phyloP scores from a whole-genome alignment of 2,329 filamentous ascomycete genomes.

The Fusarium scirpi region DNA sequence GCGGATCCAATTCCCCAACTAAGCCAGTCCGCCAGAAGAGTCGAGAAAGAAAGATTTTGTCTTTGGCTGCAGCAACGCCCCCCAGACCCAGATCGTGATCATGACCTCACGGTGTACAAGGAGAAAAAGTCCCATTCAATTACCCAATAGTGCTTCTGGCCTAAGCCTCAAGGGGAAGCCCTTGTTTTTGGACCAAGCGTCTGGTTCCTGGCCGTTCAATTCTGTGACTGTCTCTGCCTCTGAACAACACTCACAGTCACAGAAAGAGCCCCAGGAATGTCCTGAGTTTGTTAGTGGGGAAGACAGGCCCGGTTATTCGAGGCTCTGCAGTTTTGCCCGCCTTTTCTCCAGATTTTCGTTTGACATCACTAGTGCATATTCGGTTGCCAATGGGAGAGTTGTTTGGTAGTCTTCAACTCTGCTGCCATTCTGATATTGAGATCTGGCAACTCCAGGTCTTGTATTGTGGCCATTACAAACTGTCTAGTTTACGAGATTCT shows the following conservation, averaged over 20 bases:
- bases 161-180: conserved; percentile 50
- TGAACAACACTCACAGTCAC: neutral
- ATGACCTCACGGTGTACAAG: conserved; percentile 48
- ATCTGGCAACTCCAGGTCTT: conserved; percentile 4
- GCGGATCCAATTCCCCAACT: conserved; percentile 33
- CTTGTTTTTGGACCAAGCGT: conserved; percentile 42
- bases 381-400: conserved; percentile 26
- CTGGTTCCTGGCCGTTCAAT: conserved; percentile 51
- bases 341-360: conserved; percentile 41
- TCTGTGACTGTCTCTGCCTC: conserved; percentile 20
- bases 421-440: neutral
- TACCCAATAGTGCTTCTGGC: conserved; percentile 49
- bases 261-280: conserved; percentile 14
- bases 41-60: conserved; percentile 41
- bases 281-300: conserved; percentile 36
- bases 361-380: conserved; percentile 40
- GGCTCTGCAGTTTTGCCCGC: conserved; percentile 47
- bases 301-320: conserved; percentile 51
- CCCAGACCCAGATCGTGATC: conserved; percentile 48
- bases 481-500: neutral
- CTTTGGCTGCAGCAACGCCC: conserved; percentile 24
- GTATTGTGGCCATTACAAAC: neutral
- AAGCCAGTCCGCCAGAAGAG: conserved; percentile 46
- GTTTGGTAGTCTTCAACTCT: conserved; percentile 21
- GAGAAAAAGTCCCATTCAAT: conserved; percentile 46